Evolutionary conservation across 257 asterid genomes (phyloP).

Genomic region (Ballota nigra): DNA sequence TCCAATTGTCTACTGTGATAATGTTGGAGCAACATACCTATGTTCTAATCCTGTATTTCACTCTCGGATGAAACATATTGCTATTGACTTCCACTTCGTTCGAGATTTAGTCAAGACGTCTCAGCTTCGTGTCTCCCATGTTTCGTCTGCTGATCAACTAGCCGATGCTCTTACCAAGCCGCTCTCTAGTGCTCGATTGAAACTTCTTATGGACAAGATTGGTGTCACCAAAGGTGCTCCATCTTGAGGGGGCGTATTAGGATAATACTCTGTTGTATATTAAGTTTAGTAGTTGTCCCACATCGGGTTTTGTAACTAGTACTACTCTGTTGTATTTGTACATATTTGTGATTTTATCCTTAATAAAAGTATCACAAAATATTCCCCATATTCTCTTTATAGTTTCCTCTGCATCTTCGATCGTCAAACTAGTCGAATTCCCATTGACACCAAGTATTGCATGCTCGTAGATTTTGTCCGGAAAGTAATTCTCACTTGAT

Average conservation of each 20-base stretch:
- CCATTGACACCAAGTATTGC: conserved; percentile 16
- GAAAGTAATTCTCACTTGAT: conserved; percentile 40
- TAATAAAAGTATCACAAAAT: too few species aligned
- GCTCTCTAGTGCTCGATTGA: background rate
- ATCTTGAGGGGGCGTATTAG: background rate
- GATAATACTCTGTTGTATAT: too few species aligned
- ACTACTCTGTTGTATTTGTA: too few species aligned
- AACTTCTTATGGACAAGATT: background rate
- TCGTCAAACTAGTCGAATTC: too few species aligned
- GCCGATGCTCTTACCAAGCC: background rate
- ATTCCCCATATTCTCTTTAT: background rate
- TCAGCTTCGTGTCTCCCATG: background rate
- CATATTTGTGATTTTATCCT: too few species aligned
- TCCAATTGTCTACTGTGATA: background rate
- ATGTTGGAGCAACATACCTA: background rate
- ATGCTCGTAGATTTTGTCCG: conserved; percentile 42
- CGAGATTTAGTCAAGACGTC: background rate
- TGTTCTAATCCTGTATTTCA: background rate
- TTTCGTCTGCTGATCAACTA: background rate
- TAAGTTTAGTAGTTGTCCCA: too few species aligned
- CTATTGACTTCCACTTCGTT: background rate
- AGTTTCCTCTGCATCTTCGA: too few species aligned
- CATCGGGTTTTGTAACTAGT: too few species aligned
- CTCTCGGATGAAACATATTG: background rate
- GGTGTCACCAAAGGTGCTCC: background rate